Evolutionary conservation across 768 basidiomycete genomes (phyloP), one percentile per base, ranked within the genome.

Genomic region (Arthromyces matolae): DNA sequence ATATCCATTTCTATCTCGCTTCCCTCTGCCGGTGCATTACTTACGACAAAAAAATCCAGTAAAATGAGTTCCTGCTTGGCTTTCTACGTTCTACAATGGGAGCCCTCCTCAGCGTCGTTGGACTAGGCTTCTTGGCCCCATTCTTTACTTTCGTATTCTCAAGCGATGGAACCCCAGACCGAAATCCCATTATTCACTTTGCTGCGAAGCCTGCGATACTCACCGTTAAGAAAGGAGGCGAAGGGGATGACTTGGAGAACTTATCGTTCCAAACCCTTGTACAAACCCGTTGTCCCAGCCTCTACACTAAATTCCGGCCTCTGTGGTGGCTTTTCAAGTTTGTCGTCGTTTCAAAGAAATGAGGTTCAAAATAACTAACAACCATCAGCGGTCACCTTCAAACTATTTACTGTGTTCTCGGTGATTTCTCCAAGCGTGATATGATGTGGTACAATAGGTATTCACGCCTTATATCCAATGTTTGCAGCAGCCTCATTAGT

Each of bases 391-490:
- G 81, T 3, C 82, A 86, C 60, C 53, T 84, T 8, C 83, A 85
- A 54, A 85, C 84, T 1, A 59, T 78, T 13, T 83, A 81, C 45
- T 77, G 75, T 45, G 80, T 81, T 1, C 24, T 79, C 5, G 83
- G 81, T 3, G 73, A 85, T 57, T 84, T 85, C 54, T 76, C 80
- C 2, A 74, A 73, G 48, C 66, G 69, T 27, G 79, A 85, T 60
- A 64, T 62, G 32, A 71, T 86, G 49, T 68, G 65, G 46, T 86
- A 84, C 60, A 67, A 77, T 41, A 72, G 82, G 82, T 76, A 46
- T 49, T 69, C 53, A 32, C 18, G 34, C 2, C 8, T 27, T 24
- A 5, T 8, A 4, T 14, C 38, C 8, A 16, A 8, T n/a, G 19
- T 31, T n/a, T 2, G 13, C 20, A 36, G 12, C 20, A 40, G 10